Base-by-base conservation (phyloP, 1,284 basidiomycete species). In the Naganishia sp. region DNA sequence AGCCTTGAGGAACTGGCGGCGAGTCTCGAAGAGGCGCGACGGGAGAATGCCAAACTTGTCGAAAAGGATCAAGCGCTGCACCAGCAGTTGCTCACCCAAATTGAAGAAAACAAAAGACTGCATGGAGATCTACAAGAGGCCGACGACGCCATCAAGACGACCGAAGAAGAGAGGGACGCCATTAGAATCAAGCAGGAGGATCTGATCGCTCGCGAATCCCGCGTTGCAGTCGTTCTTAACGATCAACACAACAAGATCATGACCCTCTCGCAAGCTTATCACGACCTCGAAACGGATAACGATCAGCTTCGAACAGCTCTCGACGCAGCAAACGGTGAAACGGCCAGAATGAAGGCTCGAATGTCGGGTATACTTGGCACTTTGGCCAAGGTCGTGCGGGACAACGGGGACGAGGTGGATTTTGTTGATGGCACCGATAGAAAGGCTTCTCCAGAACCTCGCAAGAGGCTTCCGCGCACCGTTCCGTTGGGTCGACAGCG, bases 191-290 rank as follows among this genome's bases (percentile, higher is more conserved):
- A 61, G 23, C 35, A 61, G n/a, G 58, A 61, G 28, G 47, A 61
- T n/a, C 39, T 61, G 2, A 50, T 42, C 18, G 47, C 58, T 7
- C 58, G 58, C 15, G 58, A 61, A 51, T 41, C 58, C 47, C 58
- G 58, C 18, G 58, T 61, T 5, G 39, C 47, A n/a, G 47, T 39
- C 1, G 49, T 61, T 13, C 23, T 61, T 11, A 50, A 61, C 9
- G 47, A 61, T 17, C 58, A 61, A 28, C 58, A 61, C 35, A 32
- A 61, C 47, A 61, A 61, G 58, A 61, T 61, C 23, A 51, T 61
- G 21, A 49, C 39, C 11, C 58, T 61, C 32, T 61, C 58, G 6
- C 58, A 51, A 17, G 58, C 58, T 21, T 61, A 61, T 39, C 32
- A 51, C 35, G 39, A 39, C 28, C 41, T 51, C 3, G 47, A 61